phyloP scores from a whole-genome alignment of 768 basidiomycete species.

The Leccinellum albellum region DNA sequence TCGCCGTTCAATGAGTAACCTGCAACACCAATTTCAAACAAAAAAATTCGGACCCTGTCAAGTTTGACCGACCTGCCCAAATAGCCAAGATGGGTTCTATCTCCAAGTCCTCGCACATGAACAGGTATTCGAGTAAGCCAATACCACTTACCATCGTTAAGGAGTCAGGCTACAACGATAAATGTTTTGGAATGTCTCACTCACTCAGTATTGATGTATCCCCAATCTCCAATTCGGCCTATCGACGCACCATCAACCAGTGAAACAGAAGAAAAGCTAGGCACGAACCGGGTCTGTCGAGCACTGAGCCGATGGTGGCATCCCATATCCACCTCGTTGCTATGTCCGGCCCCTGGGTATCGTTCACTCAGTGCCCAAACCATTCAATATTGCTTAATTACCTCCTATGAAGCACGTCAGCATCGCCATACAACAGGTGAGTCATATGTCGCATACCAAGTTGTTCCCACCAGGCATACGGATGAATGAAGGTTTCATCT shows the following conservation, averaged over 20 bases:
- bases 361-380: neutral
- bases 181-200: neutral
- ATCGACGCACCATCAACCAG: neutral
- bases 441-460: constrained; percentile 35
- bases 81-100: neutral
- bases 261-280: neutral
- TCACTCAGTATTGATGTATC: constrained; percentile 43
- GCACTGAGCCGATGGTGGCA: constrained; percentile 50
- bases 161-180: neutral
- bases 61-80: neutral
- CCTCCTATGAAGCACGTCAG: constrained; percentile 34
- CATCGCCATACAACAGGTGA: constrained; percentile 19
- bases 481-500: constrained; percentile 57
- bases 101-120: neutral
- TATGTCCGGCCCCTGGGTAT: constrained; percentile 45
- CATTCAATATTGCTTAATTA: constrained; percentile 14
- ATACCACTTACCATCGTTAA: neutral
- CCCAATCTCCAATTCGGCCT: constrained; percentile 57
- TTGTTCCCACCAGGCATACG: constrained; percentile 67
- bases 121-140: neutral
- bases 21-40: neutral
- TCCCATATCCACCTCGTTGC: constrained; percentile 63
- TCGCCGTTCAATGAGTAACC: neutral
- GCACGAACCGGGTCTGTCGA: constrained; percentile 39
- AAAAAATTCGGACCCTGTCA: neutral